These are phyloP conservation scores for Fusarium graminum DNA, from an alignment of 2,329 filamentous ascomycete species.

Conservation along the genomic window DNA sequence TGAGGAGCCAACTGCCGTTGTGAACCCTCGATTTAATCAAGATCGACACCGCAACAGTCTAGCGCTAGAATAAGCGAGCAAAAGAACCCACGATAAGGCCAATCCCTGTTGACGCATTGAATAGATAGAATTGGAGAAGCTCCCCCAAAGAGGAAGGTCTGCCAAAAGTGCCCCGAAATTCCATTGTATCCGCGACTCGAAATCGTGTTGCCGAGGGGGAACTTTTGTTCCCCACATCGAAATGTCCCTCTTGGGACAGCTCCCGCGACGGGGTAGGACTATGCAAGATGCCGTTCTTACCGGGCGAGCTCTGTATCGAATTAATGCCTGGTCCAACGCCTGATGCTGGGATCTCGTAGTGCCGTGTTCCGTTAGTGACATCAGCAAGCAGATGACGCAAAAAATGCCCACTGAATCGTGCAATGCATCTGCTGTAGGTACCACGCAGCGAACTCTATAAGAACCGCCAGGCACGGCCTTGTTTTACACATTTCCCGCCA, in stretches of 20 bases:
- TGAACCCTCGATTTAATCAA: background rate
- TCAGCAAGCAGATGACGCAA: slow-evolving; percentile 20
- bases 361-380: slow-evolving; percentile 35
- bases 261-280: background rate
- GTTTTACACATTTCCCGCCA: too few relatives aligned
- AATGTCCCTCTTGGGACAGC: slow-evolving; percentile 24
- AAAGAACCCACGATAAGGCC: background rate
- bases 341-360: slow-evolving; percentile 11
- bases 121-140: background rate
- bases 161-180: background rate
- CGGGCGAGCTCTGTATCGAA: slow-evolving; percentile 4
- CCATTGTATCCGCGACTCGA: background rate
- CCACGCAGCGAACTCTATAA: slow-evolving; percentile 7
- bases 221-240: slow-evolving; percentile 36
- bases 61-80: background rate
- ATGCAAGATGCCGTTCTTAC: slow-evolving; percentile 32
- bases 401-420: background rate
- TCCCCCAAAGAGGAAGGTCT: background rate
- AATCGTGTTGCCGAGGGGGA: slow-evolving; percentile 8
- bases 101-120: background rate
- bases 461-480: background rate
- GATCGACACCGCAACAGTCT: background rate
- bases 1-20: background rate
- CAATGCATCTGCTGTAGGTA: background rate
- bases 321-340: slow-evolving; percentile 3